These are phyloP conservation scores for Penicillium hesseltinei DNA, from an alignment of 2,329 filamentous ascomycete species.

Conservation along the genomic window DNA sequence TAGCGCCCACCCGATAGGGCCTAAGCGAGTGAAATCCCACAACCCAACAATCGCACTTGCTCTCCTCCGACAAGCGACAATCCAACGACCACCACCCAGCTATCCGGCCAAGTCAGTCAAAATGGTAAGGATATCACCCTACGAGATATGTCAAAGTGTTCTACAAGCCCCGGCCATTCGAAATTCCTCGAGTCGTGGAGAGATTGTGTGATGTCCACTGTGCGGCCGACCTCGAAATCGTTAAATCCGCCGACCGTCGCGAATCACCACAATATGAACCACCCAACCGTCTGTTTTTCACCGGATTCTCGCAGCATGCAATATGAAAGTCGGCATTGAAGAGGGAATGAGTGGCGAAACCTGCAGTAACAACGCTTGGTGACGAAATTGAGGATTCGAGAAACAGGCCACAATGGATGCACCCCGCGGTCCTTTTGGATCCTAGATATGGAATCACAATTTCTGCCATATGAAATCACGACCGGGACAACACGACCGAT, in stretches of 20 bases:
- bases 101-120: constrained; percentile 49
- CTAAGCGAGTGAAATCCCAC: constrained; percentile 49
- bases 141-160: constrained; percentile 22
- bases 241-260: constrained; percentile 17
- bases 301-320: background rate
- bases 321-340: background rate
- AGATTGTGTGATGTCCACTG: constrained; percentile 15
- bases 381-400: background rate
- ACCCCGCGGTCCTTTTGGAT: background rate
- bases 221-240: constrained; percentile 21
- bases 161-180: constrained; percentile 24
- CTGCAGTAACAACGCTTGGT: background rate
- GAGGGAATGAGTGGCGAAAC: background rate
- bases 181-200: constrained; percentile 18
- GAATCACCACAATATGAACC: background rate
- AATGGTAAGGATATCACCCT: constrained; percentile 42
- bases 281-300: background rate
- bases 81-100: constrained; percentile 43
- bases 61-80: constrained; percentile 42
- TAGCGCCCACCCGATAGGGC: constrained; percentile 37
- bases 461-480: background rate
- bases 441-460: background rate
- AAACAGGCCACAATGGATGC: background rate
- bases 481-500: background rate
- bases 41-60: constrained; percentile 38